Conservation (phyloP, 805 yeast genomes). For the Jamesozyma spencerorum region DNA sequence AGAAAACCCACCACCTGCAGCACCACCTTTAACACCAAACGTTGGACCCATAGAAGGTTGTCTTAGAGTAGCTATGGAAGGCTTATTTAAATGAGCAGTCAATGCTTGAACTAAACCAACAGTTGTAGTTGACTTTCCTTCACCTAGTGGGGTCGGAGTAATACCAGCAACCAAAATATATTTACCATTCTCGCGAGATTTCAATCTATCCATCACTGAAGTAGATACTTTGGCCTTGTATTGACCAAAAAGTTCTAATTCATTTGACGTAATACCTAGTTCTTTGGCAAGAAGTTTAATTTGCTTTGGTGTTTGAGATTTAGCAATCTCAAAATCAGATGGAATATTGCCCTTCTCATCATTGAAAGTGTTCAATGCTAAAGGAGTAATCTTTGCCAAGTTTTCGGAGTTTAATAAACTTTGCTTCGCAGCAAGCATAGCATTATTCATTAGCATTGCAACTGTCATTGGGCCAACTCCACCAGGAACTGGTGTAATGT, state of each 20-base stretch:
- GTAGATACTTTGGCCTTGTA: constrained; percentile 82
- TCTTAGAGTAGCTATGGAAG: constrained; percentile 87
- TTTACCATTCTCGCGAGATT: constrained; percentile 58
- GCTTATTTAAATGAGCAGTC: constrained; percentile 77
- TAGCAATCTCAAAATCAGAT: constrained; percentile 80
- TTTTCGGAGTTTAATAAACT: constrained; percentile 30
- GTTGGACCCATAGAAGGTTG: constrained; percentile 99
- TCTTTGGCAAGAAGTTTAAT: constrained; percentile 69
- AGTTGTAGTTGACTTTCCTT: constrained; percentile 95
- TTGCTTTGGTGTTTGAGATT: constrained; percentile 80
- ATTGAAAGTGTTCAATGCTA: constrained; percentile 41
- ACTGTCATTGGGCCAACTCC: constrained; percentile 99
- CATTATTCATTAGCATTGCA: constrained; percentile 85
- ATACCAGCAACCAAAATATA: constrained; percentile 92
- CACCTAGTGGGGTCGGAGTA: constrained; percentile 97
- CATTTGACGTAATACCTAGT: constrained; percentile 66
- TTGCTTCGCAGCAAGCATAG: constrained; percentile 66
- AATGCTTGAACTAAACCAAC: constrained; percentile 92
- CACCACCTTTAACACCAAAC: constrained; percentile 99
- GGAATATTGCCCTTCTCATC: constrained; percentile 75
- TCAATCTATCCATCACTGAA: constrained; percentile 59
- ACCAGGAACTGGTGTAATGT: constrained; percentile 95
- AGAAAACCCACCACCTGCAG: constrained; percentile 98
- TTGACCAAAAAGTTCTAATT: constrained; percentile 81
- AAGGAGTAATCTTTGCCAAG: constrained; percentile 45